Percentiles rank a stretch among this genome's conserved stretches.
These are phyloP conservation scores for Solanum pennellii DNA, from an alignment of 257 asterid genomes.

Conservation along the genomic window DNA sequence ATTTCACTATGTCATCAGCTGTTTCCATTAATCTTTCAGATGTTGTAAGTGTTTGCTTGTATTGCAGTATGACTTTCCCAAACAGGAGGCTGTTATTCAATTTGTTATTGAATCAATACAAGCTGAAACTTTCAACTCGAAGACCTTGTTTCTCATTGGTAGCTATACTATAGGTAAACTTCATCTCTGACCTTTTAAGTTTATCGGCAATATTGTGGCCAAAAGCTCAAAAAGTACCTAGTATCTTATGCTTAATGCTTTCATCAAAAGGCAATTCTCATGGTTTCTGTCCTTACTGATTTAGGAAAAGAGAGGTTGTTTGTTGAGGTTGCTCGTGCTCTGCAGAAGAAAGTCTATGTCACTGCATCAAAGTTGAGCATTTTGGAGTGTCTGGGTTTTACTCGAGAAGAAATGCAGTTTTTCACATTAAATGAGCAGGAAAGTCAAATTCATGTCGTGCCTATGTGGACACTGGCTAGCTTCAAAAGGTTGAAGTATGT, in stretches of 20 bases:
- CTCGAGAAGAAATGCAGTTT: slow-evolving; percentile 71
- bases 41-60: not conserved
- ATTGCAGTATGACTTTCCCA: slow-evolving; percentile 90
- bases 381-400: slow-evolving; percentile 68
- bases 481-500: slow-evolving; percentile 71
- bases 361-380: slow-evolving; percentile 68
- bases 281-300: not conserved
- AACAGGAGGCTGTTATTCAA: slow-evolving; percentile 81
- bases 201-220: not conserved
- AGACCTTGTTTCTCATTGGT: slow-evolving; percentile 81
- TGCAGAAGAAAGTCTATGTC: slow-evolving; percentile 69
- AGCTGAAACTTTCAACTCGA: slow-evolving; percentile 90
- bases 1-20: not conserved
- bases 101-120: slow-evolving; percentile 92
- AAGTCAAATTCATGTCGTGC: slow-evolving; percentile 93
- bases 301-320: slow-evolving; percentile 87
- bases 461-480: slow-evolving; percentile 87
- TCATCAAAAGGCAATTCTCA: not conserved
- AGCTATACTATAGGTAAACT: slow-evolving; percentile 88
- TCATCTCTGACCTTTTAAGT: not conserved
- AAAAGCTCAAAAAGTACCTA: not conserved
- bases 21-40: not conserved
- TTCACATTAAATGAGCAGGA: slow-evolving; percentile 70
- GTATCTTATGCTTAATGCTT: not conserved
- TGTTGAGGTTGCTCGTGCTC: slow-evolving; percentile 77